phyloP scores from a whole-genome alignment of 805 yeast genomes.

The Clavispora fructus region DNA sequence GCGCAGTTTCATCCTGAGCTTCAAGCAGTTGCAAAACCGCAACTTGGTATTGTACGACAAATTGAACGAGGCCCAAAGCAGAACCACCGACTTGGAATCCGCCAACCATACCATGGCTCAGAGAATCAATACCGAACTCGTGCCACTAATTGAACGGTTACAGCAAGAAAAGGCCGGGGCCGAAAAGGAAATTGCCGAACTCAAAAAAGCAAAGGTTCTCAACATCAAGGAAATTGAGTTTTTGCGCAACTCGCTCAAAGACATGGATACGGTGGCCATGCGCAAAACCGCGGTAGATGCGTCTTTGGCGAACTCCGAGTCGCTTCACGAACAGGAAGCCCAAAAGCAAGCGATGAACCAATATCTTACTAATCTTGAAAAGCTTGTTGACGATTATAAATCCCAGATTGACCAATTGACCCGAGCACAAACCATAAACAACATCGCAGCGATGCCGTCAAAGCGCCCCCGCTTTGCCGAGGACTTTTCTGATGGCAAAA shows the following conservation, averaged over 20 bases:
- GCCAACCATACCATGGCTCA: constrained; percentile 2
- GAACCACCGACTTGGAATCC: constrained; percentile 12
- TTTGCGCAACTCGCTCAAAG: constrained; percentile 51
- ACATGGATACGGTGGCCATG: constrained; percentile 33
- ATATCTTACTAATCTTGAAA: constrained; percentile 38
- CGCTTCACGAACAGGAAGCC: constrained; percentile 13
- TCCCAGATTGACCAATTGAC: constrained; percentile 42
- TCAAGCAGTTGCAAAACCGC: constrained; percentile 28
- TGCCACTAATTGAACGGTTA: constrained; percentile 11
- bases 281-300: constrained; percentile 5
- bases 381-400: constrained; percentile 53
- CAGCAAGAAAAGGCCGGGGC: constrained; percentile 9
- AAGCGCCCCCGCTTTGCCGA: constrained; percentile 25
- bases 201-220: constrained; percentile 47
- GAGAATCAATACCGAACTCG: constrained; percentile 5
- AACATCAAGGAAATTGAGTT: constrained; percentile 56
- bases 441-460: constrained; percentile 13
- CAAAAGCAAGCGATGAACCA: constrained; percentile 24
- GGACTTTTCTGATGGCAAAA: constrained; percentile 2
- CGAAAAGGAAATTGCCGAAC: constrained; percentile 24
- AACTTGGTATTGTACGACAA: constrained; percentile 35
- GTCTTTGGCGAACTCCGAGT: constrained; percentile 5
- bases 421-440: constrained; percentile 15
- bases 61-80: constrained; percentile 17
- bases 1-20: constrained; percentile 27